These are phyloP conservation scores for Xylariaceae sp. DNA, from an alignment of 2,329 filamentous ascomycete genomes.

Conservation along the genomic window DNA sequence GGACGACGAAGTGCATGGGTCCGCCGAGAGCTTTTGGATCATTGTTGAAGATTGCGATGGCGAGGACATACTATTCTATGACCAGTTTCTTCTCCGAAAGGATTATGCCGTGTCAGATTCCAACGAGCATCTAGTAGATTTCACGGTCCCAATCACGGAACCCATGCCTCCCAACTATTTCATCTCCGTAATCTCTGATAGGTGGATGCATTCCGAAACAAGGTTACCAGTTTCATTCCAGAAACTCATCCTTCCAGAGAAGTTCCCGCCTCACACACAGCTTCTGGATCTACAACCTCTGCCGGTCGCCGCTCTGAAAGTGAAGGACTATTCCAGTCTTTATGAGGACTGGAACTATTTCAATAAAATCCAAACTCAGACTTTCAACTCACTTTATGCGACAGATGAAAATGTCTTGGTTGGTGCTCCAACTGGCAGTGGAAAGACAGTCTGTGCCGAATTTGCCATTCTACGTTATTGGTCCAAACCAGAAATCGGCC, in stretches of 20 bases:
- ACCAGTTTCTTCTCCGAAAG: constrained; percentile 88
- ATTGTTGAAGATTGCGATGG: constrained; percentile 96
- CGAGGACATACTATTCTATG: constrained; percentile 92
- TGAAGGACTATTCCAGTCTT: constrained; percentile 76
- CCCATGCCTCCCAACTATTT: constrained; percentile 99
- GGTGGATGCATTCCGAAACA: constrained; percentile 98
- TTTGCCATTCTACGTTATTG: constrained; percentile 90
- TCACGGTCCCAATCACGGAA: constrained; percentile 94
- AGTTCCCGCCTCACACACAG: constrained; percentile 92
- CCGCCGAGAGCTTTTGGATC: constrained; percentile 94
- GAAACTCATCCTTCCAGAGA: constrained; percentile 90
- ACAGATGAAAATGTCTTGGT: constrained; percentile 93
- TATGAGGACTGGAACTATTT: constrained; percentile 87
- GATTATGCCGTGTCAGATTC: constrained; percentile 84
- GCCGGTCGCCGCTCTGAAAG: constrained; percentile 85
- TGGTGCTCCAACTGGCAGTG: constrained; percentile 89
- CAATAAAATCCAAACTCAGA: constrained; percentile 97
- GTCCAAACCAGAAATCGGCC: constrained; percentile 70
- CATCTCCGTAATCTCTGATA: constrained; percentile 89
- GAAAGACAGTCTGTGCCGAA: constrained; percentile 96
- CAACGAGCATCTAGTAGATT: constrained; percentile 93
- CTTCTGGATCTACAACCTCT: constrained; percentile 90
- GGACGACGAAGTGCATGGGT: constrained; percentile 87
- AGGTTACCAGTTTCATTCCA: constrained; percentile 92
- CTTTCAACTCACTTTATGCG: constrained; percentile 90